phyloP scores from a whole-genome alignment of 441 rosid species.

The Brassica hybrid region DNA sequence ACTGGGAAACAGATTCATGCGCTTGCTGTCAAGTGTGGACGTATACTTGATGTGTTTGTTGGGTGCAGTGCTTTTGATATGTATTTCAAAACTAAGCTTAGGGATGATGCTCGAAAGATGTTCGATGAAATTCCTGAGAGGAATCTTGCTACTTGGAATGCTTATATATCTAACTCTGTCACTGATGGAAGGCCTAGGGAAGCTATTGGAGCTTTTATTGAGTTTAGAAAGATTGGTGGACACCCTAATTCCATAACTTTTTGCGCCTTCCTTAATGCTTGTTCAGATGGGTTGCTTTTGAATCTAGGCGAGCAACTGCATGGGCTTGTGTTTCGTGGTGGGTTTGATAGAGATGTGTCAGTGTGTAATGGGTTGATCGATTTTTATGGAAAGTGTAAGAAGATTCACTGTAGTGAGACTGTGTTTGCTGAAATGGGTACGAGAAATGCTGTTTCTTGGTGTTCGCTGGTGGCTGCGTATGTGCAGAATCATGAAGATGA shows the following conservation, averaged over 20 bases:
- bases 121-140: conserved; percentile 85
- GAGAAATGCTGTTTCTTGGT: conserved; percentile 86
- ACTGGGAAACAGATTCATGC: conserved; percentile 72
- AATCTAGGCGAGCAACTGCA: not conserved
- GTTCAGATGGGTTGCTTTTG: conserved; percentile 47
- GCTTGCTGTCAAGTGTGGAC: conserved; percentile 65
- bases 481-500: conserved; percentile 83
- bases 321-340: conserved; percentile 34
- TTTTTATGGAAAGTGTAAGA: conserved; percentile 83
- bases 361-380: conserved; percentile 80
- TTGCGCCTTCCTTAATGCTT: conserved; percentile 75
- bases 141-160: conserved; percentile 76
- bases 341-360: conserved; percentile 57
- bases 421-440: conserved; percentile 56
- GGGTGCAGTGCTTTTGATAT: conserved; percentile 84
- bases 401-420: conserved; percentile 53
- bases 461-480: conserved; percentile 68
- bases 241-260: conserved; percentile 74
- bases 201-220: conserved; percentile 61
- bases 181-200: conserved; percentile 51
- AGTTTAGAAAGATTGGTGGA: conserved; percentile 61
- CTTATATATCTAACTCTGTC: conserved; percentile 74
- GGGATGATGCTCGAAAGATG: conserved; percentile 60
- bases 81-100: conserved; percentile 65
- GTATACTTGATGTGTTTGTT: conserved; percentile 60